A percentile compares a stretch with the other conserved stretches of the same genome.
These are phyloP conservation scores for Isochrysis galbana DNA, from an alignment of 78 protist species.

Conservation along the genomic window DNA sequence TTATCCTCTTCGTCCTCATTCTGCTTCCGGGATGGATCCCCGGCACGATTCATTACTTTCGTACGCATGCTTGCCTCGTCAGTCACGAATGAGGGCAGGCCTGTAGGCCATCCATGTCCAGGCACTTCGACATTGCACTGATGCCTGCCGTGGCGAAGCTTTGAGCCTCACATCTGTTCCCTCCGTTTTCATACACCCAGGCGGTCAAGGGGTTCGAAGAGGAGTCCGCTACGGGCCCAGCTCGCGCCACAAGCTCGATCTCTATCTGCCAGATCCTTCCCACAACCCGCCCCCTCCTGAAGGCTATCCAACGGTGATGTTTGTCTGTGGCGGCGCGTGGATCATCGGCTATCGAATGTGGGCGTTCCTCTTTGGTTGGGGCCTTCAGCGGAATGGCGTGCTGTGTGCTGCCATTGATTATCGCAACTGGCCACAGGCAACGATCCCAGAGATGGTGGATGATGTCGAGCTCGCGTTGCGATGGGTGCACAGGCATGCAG, in stretches of 20 bases:
- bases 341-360: conserved; percentile 69
- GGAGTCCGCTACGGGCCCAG: neutral
- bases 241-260: conserved; percentile 27
- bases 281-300: neutral
- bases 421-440: conserved; percentile 70
- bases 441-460: conserved; percentile 39
- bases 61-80: too few relatives aligned
- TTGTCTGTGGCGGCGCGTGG: conserved; percentile 75
- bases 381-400: conserved; percentile 29
- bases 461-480: conserved; percentile 47
- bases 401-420: conserved; percentile 53
- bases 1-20: neutral
- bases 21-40: neutral
- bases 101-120: too few relatives aligned
- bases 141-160: too few relatives aligned
- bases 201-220: neutral
- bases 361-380: conserved; percentile 50
- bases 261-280: neutral
- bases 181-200: neutral
- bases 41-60: neutral
- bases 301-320: conserved; percentile 52
- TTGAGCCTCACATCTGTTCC: too few relatives aligned
- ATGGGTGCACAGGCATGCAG: conserved; percentile 43
- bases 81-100: too few relatives aligned
- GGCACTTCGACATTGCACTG: too few relatives aligned